These are phyloP conservation scores for Alternaria longipes DNA, from an alignment of 2,329 filamentous ascomycete species.

Conservation along the genomic window DNA sequence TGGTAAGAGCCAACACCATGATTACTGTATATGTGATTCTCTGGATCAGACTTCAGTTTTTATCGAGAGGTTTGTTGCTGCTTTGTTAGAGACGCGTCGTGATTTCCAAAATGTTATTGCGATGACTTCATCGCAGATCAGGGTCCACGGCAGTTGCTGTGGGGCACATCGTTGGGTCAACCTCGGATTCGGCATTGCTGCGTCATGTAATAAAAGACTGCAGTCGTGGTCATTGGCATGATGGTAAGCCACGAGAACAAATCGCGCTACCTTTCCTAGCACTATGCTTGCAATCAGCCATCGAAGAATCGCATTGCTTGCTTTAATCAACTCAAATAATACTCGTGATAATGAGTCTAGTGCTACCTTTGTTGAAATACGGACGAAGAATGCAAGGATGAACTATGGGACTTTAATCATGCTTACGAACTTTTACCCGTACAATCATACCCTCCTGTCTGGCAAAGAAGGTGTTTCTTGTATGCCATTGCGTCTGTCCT, in stretches of 20 bases:
- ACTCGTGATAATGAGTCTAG: too few relatives aligned
- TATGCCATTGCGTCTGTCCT: not conserved
- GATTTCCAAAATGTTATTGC: not conserved
- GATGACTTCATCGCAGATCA: conserved; percentile 2
- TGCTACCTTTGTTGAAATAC: not conserved
- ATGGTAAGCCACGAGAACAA: too few relatives aligned
- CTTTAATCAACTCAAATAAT: too few relatives aligned
- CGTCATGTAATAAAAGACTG: too few relatives aligned
- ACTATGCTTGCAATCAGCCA: too few relatives aligned
- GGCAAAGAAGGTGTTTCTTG: not conserved
- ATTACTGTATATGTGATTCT: not conserved
- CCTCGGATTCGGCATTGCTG: too few relatives aligned
- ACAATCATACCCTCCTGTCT: not conserved
- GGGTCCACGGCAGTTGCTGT: conserved; percentile 3
- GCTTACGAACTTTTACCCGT: not conserved
- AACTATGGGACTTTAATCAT: not conserved
- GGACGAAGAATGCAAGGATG: not conserved
- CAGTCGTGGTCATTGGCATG: too few relatives aligned
- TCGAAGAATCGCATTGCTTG: too few relatives aligned
- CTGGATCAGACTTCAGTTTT: not conserved
- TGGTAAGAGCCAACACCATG: conserved; percentile 52
- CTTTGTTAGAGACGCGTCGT: not conserved
- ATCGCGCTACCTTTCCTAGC: too few relatives aligned
- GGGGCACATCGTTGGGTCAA: not conserved
- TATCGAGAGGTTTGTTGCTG: not conserved